A percentile compares a stretch with the other conserved stretches of the same genome.
Evolutionary conservation across 2,329 filamentous ascomycete genomes (phyloP).

Genomic region (Ustulina deusta): DNA sequence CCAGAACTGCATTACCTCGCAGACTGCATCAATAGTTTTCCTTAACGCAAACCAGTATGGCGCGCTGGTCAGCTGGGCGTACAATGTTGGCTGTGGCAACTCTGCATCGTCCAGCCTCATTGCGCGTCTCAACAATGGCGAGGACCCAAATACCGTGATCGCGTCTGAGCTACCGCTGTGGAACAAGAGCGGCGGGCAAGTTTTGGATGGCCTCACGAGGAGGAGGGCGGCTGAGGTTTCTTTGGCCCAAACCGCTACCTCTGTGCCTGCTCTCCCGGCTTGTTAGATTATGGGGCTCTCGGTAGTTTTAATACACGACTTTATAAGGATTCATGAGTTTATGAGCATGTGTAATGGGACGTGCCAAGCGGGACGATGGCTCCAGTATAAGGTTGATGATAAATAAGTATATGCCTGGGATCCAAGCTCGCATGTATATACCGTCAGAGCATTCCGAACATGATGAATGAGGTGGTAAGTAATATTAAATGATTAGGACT

Average conservation of each 20-base stretch:
- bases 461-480: too few relatives aligned
- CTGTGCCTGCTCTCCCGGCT: slow-evolving; percentile 24
- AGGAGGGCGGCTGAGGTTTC: slow-evolving; percentile 29
- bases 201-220: slow-evolving; percentile 17
- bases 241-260: slow-evolving; percentile 20
- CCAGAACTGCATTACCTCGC: slow-evolving; percentile 25
- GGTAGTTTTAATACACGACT: neutral
- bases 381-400: too few relatives aligned
- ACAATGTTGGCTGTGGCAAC: slow-evolving; percentile 27
- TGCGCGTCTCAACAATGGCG: slow-evolving; percentile 26
- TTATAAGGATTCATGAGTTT: neutral
- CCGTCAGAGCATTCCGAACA: too few relatives aligned
- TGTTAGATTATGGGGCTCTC: neutral
- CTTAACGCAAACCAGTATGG: slow-evolving; percentile 32
- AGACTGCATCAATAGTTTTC: slow-evolving; percentile 14
- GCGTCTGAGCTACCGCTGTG: slow-evolving; percentile 17
- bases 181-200: slow-evolving; percentile 24
- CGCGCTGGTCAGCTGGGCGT: slow-evolving; percentile 29
- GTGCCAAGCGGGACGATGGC: neutral
- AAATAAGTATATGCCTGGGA: too few relatives aligned
- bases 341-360: neutral
- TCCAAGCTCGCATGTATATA: too few relatives aligned
- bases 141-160: slow-evolving; percentile 28
- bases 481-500: too few relatives aligned
- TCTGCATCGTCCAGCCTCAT: slow-evolving; percentile 22